Evolutionary conservation across 2,329 filamentous ascomycete genomes (phyloP).

Genomic region (Fusarium odoratissimum): DNA sequence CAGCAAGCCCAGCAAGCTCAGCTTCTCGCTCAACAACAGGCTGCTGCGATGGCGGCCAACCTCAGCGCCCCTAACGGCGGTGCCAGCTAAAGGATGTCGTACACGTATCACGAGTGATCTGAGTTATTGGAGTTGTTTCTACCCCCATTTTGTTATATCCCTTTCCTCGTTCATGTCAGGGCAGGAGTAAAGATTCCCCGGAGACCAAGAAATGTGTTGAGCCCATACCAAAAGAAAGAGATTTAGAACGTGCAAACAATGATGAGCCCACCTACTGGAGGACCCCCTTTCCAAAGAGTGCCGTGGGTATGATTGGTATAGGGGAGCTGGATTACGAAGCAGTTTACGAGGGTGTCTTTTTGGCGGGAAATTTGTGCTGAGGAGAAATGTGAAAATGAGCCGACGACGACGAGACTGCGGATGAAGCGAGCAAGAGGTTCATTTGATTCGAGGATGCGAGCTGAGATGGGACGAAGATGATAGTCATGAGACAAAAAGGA

Average conservation of each 20-base stretch:
- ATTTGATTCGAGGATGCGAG: not conserved
- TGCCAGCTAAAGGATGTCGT: constrained; percentile 34
- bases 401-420: constrained; percentile 7
- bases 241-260: constrained; percentile 47
- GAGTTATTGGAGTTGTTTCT: constrained; percentile 42
- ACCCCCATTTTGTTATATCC: constrained; percentile 45
- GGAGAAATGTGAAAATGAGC: constrained; percentile 1
- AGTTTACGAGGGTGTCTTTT: constrained; percentile 2
- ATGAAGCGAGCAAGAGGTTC: not conserved
- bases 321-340: constrained; percentile 18
- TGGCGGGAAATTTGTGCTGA: not conserved
- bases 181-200: constrained; percentile 46
- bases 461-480: constrained; percentile 6
- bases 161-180: constrained; percentile 43
- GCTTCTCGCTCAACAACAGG: constrained; percentile 47
- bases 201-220: constrained; percentile 43
- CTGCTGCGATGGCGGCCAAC: constrained; percentile 30
- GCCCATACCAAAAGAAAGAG: constrained; percentile 46
- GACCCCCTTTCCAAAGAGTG: constrained; percentile 38
- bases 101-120: constrained; percentile 28
- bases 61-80: constrained; percentile 43
- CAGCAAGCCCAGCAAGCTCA: constrained; percentile 46
- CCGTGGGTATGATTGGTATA: constrained; percentile 41
- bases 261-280: constrained; percentile 42
- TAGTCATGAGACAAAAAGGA: constrained; percentile 1